Percentiles rank a stretch among this genome's conserved stretches.
Conservation (phyloP, 768 basidiomycete genomes). For the Chalciporus pseudorubinellus region DNA sequence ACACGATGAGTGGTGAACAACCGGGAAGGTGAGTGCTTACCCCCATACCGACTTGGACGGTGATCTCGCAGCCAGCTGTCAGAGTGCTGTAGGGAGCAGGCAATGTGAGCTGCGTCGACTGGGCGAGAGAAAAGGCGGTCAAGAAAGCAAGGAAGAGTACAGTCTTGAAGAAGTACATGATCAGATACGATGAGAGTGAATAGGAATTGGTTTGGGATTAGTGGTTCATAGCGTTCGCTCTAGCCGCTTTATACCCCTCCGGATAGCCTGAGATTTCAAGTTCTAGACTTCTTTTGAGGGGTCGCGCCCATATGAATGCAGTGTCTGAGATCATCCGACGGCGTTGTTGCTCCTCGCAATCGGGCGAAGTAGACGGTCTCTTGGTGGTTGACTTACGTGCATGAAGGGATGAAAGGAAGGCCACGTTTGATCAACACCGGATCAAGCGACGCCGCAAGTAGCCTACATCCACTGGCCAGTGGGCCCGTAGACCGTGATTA, state of each 20-base stretch:
- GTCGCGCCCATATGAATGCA: too few relatives aligned
- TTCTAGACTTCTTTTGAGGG: not conserved
- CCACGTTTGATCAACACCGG: slow-evolving; percentile 5
- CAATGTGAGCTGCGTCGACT: slow-evolving; percentile 6
- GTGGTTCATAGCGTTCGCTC: not conserved
- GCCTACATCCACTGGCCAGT: too few relatives aligned
- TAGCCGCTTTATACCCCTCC: slow-evolving; percentile 16
- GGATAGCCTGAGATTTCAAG: not conserved
- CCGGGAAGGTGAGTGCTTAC: slow-evolving; percentile 5
- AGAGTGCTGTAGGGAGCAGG: slow-evolving; percentile 13
- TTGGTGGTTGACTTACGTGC: not conserved
- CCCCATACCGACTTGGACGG: slow-evolving; percentile 19
- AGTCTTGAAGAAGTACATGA: slow-evolving; percentile 18
- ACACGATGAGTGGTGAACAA: not conserved
- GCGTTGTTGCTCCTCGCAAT: not conserved
- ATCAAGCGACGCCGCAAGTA: not conserved
- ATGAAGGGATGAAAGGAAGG: not conserved
- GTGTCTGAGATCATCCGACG: too few relatives aligned
- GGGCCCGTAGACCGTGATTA: not conserved
- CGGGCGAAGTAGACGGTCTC: slow-evolving; percentile 8
- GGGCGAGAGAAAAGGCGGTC: slow-evolving; percentile 14
- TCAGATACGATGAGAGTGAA: not conserved
- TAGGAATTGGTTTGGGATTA: not conserved
- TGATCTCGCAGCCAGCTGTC: slow-evolving; percentile 4
- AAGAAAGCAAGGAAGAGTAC: slow-evolving; percentile 14